Conservation (phyloP, 306 rosid species). For the Citrullus amarus region DNA sequence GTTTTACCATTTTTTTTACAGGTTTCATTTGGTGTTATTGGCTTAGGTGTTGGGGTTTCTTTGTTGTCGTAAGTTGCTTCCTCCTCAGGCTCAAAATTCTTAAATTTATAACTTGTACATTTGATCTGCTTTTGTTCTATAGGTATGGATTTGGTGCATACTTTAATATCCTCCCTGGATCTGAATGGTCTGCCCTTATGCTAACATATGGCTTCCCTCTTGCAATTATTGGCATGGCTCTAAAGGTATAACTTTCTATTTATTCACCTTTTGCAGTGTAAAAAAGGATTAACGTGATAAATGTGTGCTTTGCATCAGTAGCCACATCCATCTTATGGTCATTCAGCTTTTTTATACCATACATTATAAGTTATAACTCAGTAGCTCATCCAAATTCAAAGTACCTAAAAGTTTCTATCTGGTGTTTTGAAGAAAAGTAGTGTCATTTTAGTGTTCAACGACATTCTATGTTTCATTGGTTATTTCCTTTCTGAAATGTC, state of each 20-base stretch:
- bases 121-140: conserved; percentile 6
- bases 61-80: conserved; percentile 53
- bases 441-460: not conserved
- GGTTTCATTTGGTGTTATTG: conserved; percentile 84
- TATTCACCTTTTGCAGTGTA: not conserved
- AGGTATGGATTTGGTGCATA: conserved; percentile 98
- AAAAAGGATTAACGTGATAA: not conserved
- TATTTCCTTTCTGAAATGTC: not conserved
- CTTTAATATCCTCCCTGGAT: conserved; percentile 80
- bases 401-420: not conserved
- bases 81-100: not conserved
- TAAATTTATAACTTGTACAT: not conserved
- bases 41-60: conserved; percentile 61
- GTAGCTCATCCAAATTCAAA: not conserved
- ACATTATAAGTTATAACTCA: not conserved
- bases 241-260: conserved; percentile 49
- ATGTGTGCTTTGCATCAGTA: not conserved
- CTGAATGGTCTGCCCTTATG: conserved; percentile 98
- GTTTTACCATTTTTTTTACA: conserved; percentile 16
- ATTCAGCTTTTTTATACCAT: not conserved
- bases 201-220: conserved; percentile 97
- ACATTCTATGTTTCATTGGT: not conserved
- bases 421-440: not conserved
- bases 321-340: not conserved
- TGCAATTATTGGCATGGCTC: conserved; percentile 98